Evolutionary conservation across 73 alveolate species (phyloP), one percentile per base, ranked within the genome.

Genomic region (Tetrahymena elliotti): DNA sequence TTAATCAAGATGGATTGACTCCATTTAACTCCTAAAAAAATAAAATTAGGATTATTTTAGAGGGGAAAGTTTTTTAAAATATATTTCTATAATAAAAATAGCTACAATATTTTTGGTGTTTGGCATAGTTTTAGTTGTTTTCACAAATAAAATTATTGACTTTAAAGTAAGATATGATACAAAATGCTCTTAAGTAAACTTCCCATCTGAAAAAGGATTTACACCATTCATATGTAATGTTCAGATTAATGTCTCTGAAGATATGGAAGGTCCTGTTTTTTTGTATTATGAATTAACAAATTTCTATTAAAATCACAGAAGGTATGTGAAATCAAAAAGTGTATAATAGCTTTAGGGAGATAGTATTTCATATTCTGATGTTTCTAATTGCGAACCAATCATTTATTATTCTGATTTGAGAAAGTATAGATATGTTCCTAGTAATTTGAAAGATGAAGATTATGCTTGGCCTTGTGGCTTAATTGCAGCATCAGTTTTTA

Each of bases 401-500:
- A 96, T 97, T 1, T 92, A 93, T 39, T 88, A 53, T 88, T 95
- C 95, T 27, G 98, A 98, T 95, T 68, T 93, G 24, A 98, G 98
- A 13, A 94, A 94, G 94, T 94, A 95, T 95, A 68, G 88, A 40
- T 53, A 88, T 52, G 88, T 68, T 39, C 68, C 93, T 83, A 35
- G 22, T 41, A 94, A 94, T 15, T 31, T 40, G 47, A 36, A 92
- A 52, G 96, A 93, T 24, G 93, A 93, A 24, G 98, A 96, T 38
- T 93, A 96, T 3, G 99, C 99, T 15, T 96, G 95, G 95, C 99
- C 99, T 11, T 98, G 99, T 97, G 99, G 99, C 27, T 95, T 98
- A 68, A 96, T 98, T 6, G 99, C 99, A 31, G 97, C 97, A 93
- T 94, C 98, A 40, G 38, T 94, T 84, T 98, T 98, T 93, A 97